Evolutionary conservation across 495 filamentous ascomycete genomes (phyloP).

Genomic region (Xylaria flabelliformis): DNA sequence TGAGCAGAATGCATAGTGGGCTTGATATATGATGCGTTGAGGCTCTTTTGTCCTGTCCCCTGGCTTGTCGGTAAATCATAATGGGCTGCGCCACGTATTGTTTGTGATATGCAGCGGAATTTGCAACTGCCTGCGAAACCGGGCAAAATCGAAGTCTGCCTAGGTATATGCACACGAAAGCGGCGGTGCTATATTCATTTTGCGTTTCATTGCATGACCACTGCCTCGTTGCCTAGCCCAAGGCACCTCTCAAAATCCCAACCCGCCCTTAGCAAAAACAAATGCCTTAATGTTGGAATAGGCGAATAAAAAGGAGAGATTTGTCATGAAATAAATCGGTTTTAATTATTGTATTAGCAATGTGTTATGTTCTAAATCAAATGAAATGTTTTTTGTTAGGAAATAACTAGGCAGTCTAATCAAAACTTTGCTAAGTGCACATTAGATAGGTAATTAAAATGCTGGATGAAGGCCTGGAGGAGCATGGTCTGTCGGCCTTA

Average conservation of each 20-base stretch:
- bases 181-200: background rate
- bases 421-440: too few species aligned
- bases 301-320: too few species aligned
- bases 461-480: too few species aligned
- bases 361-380: too few species aligned
- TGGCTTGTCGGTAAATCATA: background rate
- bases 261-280: too few species aligned
- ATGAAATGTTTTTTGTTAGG: too few species aligned
- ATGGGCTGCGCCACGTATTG: background rate
- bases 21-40: background rate
- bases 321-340: too few species aligned
- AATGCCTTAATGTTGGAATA: too few species aligned
- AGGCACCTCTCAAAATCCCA: too few species aligned
- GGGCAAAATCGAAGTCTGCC: slow-evolving; percentile 13
- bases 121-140: background rate
- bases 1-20: background rate
- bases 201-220: slow-evolving; percentile 2
- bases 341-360: too few species aligned
- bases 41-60: background rate
- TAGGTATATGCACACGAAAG: background rate
- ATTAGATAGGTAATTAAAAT: too few species aligned
- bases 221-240: slow-evolving; percentile 9
- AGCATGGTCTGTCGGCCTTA: background rate
- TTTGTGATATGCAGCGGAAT: background rate
- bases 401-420: too few species aligned